phyloP scores from a whole-genome alignment of 768 basidiomycete genomes.

The Pleurotus salmoneostramineus region DNA sequence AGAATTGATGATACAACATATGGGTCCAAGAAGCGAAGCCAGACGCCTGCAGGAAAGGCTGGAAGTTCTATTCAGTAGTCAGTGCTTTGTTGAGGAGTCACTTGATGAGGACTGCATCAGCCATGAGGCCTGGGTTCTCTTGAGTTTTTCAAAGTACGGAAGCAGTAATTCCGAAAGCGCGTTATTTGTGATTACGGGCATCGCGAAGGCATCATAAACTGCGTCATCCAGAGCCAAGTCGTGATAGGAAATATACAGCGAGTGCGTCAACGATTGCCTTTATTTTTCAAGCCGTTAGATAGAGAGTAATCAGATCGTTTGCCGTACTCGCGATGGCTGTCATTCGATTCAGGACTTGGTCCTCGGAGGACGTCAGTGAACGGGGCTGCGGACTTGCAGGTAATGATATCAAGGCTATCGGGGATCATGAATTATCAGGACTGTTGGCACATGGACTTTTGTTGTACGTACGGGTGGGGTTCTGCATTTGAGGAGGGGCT shows the following conservation, averaged over 20 bases:
- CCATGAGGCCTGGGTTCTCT: neutral
- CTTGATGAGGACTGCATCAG: too few species aligned
- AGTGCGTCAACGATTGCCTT: neutral
- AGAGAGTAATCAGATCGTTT: neutral
- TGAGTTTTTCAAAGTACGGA: neutral
- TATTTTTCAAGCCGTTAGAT: too few species aligned
- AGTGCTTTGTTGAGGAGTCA: neutral
- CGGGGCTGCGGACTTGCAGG: too few species aligned
- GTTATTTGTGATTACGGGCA: too few species aligned
- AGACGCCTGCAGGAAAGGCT: too few species aligned
- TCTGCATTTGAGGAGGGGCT: neutral
- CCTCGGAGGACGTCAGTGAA: neutral
- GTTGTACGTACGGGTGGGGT: neutral
- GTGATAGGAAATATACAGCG: neutral
- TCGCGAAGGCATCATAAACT: neutral
- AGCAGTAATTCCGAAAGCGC: too few species aligned
- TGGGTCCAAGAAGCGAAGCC: neutral
- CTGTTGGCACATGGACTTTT: neutral
- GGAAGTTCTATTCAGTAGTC: too few species aligned
- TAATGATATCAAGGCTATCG: too few species aligned
- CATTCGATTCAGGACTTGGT: neutral
- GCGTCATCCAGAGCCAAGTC: neutral
- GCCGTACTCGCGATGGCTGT: neutral
- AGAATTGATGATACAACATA: neutral
- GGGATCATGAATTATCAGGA: neutral